These are phyloP conservation scores for Gynochthodes officinalis DNA, from an alignment of 257 asterid genomes.

Conservation along the genomic window DNA sequence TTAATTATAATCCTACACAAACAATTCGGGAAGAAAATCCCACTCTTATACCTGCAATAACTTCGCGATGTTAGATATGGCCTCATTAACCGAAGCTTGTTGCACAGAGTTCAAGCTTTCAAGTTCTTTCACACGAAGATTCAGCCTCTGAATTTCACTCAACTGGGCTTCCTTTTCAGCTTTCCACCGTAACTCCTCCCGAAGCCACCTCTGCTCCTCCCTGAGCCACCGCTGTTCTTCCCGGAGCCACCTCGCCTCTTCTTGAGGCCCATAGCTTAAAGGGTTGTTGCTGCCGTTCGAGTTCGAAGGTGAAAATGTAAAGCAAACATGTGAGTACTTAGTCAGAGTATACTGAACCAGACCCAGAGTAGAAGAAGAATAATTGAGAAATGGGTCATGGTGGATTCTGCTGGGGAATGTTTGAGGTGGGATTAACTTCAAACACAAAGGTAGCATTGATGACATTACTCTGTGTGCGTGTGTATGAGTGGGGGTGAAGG, in stretches of 20 bases:
- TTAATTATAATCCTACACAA: background rate
- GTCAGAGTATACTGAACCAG: constrained; percentile 5
- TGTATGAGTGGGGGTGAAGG: no score
- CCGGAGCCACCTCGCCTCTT: constrained; percentile 84
- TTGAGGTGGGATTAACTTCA: constrained; percentile 18
- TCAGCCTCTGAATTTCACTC: constrained; percentile 53
- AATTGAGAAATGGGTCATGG: constrained; percentile 1
- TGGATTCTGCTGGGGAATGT: constrained; percentile 9
- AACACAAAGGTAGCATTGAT: constrained; percentile 28
- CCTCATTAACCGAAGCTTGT: constrained; percentile 49
- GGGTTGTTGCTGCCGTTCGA: constrained; percentile 37
- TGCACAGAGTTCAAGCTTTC: constrained; percentile 47
- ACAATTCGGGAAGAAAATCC: background rate
- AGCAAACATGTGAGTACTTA: constrained; percentile 53
- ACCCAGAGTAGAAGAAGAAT: constrained; percentile 10
- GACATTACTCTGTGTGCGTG: constrained; percentile 20
- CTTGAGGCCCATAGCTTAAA: constrained; percentile 27
- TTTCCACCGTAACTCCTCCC: constrained; percentile 82
- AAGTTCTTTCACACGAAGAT: constrained; percentile 58
- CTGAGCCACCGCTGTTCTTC: constrained; percentile 96
- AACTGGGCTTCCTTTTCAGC: constrained; percentile 59
- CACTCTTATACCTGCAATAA: constrained; percentile 53
- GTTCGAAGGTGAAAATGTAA: constrained; percentile 32
- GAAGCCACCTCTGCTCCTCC: constrained; percentile 88
- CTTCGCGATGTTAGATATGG: constrained; percentile 52